These are phyloP conservation scores for Carex kokanica DNA, from an alignment of 176 grass and related monocot genomes.

Conservation along the genomic window DNA sequence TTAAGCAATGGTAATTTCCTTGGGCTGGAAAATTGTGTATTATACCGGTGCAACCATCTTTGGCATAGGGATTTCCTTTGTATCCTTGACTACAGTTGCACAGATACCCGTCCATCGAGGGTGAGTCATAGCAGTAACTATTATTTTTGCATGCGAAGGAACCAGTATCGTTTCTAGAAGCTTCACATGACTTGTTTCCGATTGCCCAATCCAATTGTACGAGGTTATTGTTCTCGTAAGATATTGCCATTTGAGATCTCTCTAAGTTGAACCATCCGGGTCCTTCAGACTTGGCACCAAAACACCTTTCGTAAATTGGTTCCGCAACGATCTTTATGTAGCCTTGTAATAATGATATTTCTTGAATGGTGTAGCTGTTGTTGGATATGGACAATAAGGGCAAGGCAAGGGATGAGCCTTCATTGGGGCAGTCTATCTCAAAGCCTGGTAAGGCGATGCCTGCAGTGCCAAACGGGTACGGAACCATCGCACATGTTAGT, in stretches of 20 bases:
- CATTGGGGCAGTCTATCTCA: background rate
- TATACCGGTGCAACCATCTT: constrained; percentile 23
- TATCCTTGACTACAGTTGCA: constrained; percentile 34
- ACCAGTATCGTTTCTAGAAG: background rate
- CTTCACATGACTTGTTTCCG: background rate
- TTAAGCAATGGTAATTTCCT: background rate
- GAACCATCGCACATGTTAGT: background rate
- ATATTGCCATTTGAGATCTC: too few relatives aligned
- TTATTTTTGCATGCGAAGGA: constrained; percentile 6
- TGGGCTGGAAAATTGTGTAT: background rate
- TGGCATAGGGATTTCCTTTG: constrained; percentile 35
- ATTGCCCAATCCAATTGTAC: constrained; percentile 8
- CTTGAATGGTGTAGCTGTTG: background rate
- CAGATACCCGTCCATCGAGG: too few relatives aligned
- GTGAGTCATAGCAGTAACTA: constrained; percentile 15
- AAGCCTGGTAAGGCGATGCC: background rate
- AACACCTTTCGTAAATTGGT: background rate
- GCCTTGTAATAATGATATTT: constrained; percentile 1
- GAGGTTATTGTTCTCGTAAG: too few relatives aligned
- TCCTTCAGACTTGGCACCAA: background rate
- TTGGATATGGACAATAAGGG: background rate
- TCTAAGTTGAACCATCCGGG: background rate
- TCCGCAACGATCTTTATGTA: background rate
- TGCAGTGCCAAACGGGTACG: background rate
- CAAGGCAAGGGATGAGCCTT: too few relatives aligned